phyloP scores from a whole-genome alignment of 2,329 filamentous ascomycete genomes.

The Beauveria scarabaeidicola region DNA sequence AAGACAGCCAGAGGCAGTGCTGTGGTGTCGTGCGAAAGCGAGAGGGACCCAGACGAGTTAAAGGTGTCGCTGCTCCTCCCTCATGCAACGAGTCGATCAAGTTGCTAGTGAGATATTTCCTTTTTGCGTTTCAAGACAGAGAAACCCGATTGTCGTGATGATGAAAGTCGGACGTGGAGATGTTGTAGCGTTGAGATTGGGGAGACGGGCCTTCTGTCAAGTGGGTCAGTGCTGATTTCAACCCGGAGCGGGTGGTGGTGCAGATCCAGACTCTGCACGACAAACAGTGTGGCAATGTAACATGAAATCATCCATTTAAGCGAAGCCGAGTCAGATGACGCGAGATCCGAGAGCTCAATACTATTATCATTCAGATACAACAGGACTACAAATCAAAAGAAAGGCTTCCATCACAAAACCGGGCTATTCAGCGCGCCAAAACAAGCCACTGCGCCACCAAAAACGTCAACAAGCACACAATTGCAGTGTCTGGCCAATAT shows the following conservation, averaged over 20 bases:
- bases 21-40: not conserved
- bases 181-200: slow-evolving; percentile 9
- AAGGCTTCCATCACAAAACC: not conserved
- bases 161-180: slow-evolving; percentile 2
- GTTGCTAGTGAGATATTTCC: not conserved
- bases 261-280: not conserved
- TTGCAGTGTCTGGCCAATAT: not conserved
- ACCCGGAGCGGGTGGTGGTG: not conserved
- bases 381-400: not conserved
- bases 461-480: not conserved
- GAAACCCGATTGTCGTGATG: not conserved
- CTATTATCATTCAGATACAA: not conserved
- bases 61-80: not conserved
- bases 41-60: not conserved
- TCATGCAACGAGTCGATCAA: not conserved
- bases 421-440: not conserved
- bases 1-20: slow-evolving; percentile 2
- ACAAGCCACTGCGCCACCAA: not conserved
- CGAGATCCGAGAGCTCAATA: not conserved
- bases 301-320: not conserved
- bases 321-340: not conserved
- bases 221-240: slow-evolving; percentile 3
- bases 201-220: not conserved
- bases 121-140: slow-evolving; percentile 9
- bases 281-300: not conserved